These are phyloP conservation scores for Tuber borchii DNA, from an alignment of 495 filamentous ascomycete genomes.

Conservation along the genomic window DNA sequence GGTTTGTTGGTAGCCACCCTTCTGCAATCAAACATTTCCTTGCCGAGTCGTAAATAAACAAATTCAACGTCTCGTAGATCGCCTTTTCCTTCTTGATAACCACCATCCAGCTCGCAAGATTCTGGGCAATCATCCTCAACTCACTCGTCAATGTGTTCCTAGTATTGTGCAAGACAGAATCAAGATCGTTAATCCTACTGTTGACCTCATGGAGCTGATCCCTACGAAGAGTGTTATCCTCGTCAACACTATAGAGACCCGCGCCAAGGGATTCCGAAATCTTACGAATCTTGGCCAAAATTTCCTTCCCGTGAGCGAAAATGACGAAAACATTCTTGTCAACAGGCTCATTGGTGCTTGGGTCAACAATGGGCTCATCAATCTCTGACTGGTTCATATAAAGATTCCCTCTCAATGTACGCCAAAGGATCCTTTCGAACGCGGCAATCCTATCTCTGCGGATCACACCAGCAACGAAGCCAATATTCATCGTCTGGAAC, in stretches of 20 bases:
- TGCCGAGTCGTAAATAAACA: constrained; percentile 91
- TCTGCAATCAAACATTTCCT: constrained; percentile 95
- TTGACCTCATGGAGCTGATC: constrained; percentile 98
- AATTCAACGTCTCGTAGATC: constrained; percentile 92
- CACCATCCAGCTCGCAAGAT: constrained; percentile 89
- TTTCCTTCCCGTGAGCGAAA: constrained; percentile 96
- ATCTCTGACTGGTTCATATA: constrained; percentile 99
- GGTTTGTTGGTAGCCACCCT: constrained; percentile 91
- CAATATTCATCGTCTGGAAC: constrained; percentile 74
- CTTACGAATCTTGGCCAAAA: constrained; percentile 96
- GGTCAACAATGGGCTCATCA: constrained; percentile 86
- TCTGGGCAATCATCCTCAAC: constrained; percentile 82
- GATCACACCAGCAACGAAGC: constrained; percentile 99
- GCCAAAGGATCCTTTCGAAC: constrained; percentile 95
- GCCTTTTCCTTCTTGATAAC: constrained; percentile 97
- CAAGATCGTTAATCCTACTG: constrained; percentile 78
- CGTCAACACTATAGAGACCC: constrained; percentile 90
- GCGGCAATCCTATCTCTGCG: constrained; percentile 84
- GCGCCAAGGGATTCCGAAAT: constrained; percentile 96
- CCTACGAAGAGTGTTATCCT: constrained; percentile 85
- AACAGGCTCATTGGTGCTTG: constrained; percentile 78
- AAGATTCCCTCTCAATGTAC: constrained; percentile 90
- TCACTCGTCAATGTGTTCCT: constrained; percentile 91
- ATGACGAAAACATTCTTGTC: constrained; percentile 99
- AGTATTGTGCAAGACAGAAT: constrained; percentile 88